A percentile compares a stretch with the other conserved stretches of the same genome.
These are phyloP conservation scores for Kwoniella dendrophila DNA, from an alignment of 768 basidiomycete genomes.

Conservation along the genomic window DNA sequence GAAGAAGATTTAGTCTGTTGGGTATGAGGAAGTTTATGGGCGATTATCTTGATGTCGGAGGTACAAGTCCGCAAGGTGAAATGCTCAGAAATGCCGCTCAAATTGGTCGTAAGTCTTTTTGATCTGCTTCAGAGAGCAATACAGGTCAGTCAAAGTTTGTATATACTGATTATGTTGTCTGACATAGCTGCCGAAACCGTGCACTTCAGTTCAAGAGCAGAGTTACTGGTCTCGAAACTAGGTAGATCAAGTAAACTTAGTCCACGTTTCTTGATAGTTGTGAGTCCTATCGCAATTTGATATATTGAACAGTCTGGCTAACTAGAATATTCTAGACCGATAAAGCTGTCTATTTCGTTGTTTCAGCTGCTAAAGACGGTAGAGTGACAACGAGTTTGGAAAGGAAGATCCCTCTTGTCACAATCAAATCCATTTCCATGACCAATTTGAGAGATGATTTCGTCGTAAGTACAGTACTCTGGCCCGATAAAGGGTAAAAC, in stretches of 20 bases:
- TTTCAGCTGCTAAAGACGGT: constrained; percentile 68
- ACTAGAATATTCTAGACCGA: constrained; percentile 63
- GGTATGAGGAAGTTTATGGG: constrained; percentile 94
- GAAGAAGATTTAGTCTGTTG: constrained; percentile 86
- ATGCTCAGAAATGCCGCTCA: constrained; percentile 73
- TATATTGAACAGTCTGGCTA: constrained; percentile 1
- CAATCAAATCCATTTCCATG: constrained; percentile 81
- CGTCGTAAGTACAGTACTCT: constrained; percentile 64
- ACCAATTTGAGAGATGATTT: constrained; percentile 92
- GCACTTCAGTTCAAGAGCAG: constrained; percentile 77
- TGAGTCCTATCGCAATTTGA: constrained; percentile 58
- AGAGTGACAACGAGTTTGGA: constrained; percentile 66
- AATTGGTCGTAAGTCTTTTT: constrained; percentile 65
- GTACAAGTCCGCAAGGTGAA: constrained; percentile 70
- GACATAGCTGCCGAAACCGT: constrained; percentile 67
- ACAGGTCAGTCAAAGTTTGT: background rate
- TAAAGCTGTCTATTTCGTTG: constrained; percentile 79
- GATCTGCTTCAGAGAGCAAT: background rate
- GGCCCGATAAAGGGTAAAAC: background rate
- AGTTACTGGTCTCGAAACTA: constrained; percentile 81
- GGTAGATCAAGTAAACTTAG: constrained; percentile 85
- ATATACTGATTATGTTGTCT: background rate
- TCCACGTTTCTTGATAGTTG: constrained; percentile 86
- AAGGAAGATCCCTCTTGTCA: constrained; percentile 83
- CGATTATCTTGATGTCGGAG: constrained; percentile 91